Conservation (phyloP, 768 basidiomycete genomes). For the Xerocomus brunneocitrinus region DNA sequence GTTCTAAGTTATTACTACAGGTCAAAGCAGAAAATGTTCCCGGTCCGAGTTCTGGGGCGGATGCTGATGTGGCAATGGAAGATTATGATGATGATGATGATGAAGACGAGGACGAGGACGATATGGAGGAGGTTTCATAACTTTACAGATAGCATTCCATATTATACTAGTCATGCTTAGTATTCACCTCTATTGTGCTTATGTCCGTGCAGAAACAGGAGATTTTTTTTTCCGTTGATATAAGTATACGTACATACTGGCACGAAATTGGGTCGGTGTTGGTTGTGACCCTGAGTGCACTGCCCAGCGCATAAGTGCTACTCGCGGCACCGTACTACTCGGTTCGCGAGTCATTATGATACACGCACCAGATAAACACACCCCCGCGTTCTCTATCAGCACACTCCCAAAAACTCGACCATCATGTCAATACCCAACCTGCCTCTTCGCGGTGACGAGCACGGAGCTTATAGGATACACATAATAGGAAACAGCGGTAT, state of each 20-base stretch:
- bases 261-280: not conserved
- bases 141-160: not conserved
- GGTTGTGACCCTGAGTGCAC: not conserved
- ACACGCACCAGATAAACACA: not conserved
- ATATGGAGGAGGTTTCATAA: constrained; percentile 71
- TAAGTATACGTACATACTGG: not conserved
- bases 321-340: constrained; percentile 1
- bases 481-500: constrained; percentile 52
- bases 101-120: constrained; percentile 41
- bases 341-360: not conserved
- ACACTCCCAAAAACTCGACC: not conserved
- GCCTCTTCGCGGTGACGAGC: constrained; percentile 39
- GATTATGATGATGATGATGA: constrained; percentile 22
- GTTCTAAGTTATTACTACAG: constrained; percentile 21
- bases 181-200: not conserved
- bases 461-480: constrained; percentile 45
- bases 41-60: constrained; percentile 30
- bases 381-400: not conserved
- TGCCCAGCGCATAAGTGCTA: not conserved
- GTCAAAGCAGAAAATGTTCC: constrained; percentile 46
- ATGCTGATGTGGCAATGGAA: constrained; percentile 33
- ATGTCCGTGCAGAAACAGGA: not conserved
- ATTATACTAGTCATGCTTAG: not conserved
- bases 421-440: constrained; percentile 10
- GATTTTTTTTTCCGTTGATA: not conserved